A percentile compares a stretch with the other conserved stretches of the same genome.
Evolutionary conservation across 78 protist species (phyloP).

Genomic region (Pelomyxa schiedti): DNA sequence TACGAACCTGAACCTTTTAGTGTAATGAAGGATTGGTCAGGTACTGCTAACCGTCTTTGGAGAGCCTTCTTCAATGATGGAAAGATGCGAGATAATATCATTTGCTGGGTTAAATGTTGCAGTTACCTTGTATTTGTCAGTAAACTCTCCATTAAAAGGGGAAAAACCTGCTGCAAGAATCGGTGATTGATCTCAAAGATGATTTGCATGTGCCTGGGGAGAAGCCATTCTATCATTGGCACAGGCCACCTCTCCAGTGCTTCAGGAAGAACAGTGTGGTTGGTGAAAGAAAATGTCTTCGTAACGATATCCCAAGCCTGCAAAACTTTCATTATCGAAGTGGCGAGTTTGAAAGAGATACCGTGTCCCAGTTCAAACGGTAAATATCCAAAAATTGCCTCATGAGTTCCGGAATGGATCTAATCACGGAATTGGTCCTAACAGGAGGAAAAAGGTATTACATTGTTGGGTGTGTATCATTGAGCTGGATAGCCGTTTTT

Average conservation of each 20-base stretch:
- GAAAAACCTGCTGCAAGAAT: conserved; percentile 56
- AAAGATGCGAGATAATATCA: conserved; percentile 47
- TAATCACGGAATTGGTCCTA: no score
- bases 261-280: conserved; percentile 96
- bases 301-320: conserved; percentile 76
- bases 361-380: conserved; percentile 55
- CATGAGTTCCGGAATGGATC: conserved; percentile 70
- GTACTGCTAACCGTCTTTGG: no score
- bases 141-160: no score
- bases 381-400: conserved; percentile 79
- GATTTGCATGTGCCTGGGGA: conserved; percentile 91
- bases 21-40: no score
- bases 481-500: conserved; percentile 82
- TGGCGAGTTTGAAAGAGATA: no score
- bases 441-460: no score
- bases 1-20: conserved; percentile 47
- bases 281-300: conserved; percentile 82
- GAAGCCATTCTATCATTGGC: conserved; percentile 51
- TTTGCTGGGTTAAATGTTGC: conserved; percentile 48
- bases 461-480: conserved; percentile 95
- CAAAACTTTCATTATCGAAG: no score
- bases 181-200: conserved; percentile 85
- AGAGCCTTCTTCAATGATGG: conserved; percentile 77
- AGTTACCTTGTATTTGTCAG: conserved; percentile 9
- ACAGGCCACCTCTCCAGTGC: conserved; percentile 96